Percentiles rank a stretch among this genome's conserved stretches.
Conservation (phyloP, 345 rosid species). For the Boechera retrofracta region DNA sequence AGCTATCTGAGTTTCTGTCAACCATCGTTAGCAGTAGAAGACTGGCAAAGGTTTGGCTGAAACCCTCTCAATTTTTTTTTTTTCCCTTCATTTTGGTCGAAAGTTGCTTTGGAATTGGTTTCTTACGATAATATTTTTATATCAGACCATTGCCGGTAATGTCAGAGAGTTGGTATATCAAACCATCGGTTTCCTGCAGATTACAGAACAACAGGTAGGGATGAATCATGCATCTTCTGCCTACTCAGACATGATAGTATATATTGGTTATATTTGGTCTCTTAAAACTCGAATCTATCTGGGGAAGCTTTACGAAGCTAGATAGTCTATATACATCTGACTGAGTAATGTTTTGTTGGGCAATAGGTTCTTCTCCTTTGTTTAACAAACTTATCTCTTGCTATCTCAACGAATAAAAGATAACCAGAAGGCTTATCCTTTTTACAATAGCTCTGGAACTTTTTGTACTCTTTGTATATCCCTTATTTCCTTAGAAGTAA, state of each 20-base stretch:
- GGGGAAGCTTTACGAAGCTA: constrained; percentile 4
- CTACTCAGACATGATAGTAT: constrained; percentile 30
- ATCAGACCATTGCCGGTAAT: constrained; percentile 63
- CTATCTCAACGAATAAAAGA: background rate
- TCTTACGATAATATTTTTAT: constrained; percentile 25
- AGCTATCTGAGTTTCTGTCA: constrained; percentile 90
- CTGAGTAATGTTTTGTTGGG: constrained; percentile 19
- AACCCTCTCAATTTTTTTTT: constrained; percentile 24
- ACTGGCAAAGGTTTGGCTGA: constrained; percentile 66
- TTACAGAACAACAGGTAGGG: constrained; percentile 85
- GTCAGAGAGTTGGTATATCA: constrained; percentile 77
- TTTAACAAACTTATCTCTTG: background rate
- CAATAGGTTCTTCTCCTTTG: constrained; percentile 2
- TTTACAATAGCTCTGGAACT: background rate
- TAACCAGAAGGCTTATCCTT: background rate
- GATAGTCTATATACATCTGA: constrained; percentile 9
- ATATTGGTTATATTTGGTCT: constrained; percentile 15
- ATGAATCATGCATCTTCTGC: constrained; percentile 31
- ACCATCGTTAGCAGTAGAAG: constrained; percentile 74
- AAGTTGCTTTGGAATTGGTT: constrained; percentile 12
- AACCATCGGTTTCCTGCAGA: constrained; percentile 83
- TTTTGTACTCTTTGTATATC: background rate
- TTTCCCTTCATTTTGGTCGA: constrained; percentile 18
- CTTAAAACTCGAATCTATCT: background rate
- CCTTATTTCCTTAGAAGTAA: background rate